Percentiles rank a stretch among this genome's conserved stretches.
These are phyloP conservation scores for Blastocystis sp. DNA, from an alignment of 352 stramenopile genomes.

Conservation along the genomic window DNA sequence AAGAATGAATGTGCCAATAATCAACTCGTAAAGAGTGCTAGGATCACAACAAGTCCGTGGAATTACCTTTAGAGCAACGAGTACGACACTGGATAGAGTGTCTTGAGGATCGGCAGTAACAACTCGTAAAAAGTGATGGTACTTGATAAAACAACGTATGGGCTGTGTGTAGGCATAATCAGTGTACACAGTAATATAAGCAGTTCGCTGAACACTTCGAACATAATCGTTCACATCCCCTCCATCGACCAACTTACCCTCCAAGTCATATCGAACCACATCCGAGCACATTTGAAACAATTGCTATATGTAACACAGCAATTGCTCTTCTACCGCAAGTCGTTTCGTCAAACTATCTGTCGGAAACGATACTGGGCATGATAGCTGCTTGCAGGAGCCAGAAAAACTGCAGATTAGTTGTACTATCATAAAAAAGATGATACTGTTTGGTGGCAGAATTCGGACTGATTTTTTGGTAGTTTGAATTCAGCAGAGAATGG, in stretches of 20 bases:
- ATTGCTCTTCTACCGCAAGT: background rate
- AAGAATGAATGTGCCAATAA: background rate
- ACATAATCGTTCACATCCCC: conserved; percentile 6
- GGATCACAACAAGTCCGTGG: background rate
- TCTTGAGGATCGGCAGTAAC: background rate
- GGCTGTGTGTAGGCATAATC: background rate
- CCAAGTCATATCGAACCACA: background rate
- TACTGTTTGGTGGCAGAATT: background rate
- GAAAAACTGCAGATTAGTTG: background rate
- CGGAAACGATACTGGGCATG: background rate
- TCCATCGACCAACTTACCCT: background rate
- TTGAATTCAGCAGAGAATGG: conserved; percentile 18
- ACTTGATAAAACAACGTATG: conserved; percentile 13
- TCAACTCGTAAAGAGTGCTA: background rate
- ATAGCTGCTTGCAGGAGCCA: background rate
- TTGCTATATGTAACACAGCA: background rate
- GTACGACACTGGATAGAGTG: background rate
- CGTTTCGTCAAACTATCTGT: background rate
- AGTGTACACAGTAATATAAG: background rate
- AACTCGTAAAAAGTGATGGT: background rate
- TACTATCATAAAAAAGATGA: background rate
- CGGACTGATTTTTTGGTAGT: background rate
- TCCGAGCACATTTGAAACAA: background rate
- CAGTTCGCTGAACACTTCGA: background rate
- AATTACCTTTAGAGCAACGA: background rate